A percentile compares a stretch with the other conserved stretches of the same genome.
phyloP scores from a whole-genome alignment of 176 grass and related monocot genomes.

The Stipa capillata region DNA sequence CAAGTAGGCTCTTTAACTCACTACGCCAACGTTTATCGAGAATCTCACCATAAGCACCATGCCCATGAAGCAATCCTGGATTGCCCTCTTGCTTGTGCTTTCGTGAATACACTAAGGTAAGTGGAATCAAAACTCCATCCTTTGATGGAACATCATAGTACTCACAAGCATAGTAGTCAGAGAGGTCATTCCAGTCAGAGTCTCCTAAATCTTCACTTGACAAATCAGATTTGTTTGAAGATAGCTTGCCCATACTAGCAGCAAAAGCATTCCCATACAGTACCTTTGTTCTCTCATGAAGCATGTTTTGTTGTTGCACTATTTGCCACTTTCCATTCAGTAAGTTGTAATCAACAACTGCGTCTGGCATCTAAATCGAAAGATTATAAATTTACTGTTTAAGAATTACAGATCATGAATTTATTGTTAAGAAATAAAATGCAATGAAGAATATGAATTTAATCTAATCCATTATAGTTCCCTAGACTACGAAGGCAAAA shows the following conservation, averaged over 20 bases:
- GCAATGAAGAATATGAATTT: neutral
- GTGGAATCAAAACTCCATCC: constrained; percentile 55
- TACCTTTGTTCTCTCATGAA: constrained; percentile 73
- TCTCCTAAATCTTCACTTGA: constrained; percentile 36
- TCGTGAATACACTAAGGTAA: constrained; percentile 70
- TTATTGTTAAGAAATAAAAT: constrained; percentile 14
- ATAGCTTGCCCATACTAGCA: constrained; percentile 26
- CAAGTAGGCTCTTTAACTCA: constrained; percentile 89
- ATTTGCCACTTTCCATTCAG: constrained; percentile 73
- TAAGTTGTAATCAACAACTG: constrained; percentile 90
- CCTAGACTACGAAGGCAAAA: neutral
- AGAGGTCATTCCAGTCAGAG: constrained; percentile 77
- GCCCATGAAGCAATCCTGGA: constrained; percentile 88
- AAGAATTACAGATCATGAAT: too few relatives aligned
- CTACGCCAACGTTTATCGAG: constrained; percentile 81
- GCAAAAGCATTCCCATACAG: constrained; percentile 69
- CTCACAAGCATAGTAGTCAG: constrained; percentile 87
- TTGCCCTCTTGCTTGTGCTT: constrained; percentile 78
- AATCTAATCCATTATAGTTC: neutral
- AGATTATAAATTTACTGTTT: neutral
- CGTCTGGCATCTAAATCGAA: constrained; percentile 83
- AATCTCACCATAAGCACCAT: constrained; percentile 96
- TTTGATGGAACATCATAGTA: constrained; percentile 77
- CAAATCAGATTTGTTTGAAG: constrained; percentile 25
- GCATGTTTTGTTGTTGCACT: constrained; percentile 91